Evolutionary conservation across 805 yeast species (phyloP).

Genomic region (Jamesozyma hellenica): DNA sequence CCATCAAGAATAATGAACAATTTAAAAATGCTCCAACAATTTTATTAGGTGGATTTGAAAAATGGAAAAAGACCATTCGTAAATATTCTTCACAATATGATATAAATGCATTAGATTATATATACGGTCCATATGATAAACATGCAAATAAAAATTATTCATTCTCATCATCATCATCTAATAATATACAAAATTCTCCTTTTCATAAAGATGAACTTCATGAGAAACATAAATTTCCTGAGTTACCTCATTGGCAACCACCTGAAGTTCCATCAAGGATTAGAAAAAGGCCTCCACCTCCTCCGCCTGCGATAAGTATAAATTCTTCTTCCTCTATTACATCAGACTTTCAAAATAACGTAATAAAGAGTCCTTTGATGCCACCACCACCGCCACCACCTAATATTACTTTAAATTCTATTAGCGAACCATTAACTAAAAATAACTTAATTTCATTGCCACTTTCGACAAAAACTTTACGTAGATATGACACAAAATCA

Average conservation of each 20-base stretch:
- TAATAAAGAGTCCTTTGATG: too few species aligned
- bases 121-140: slow-evolving; percentile 9
- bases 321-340: background rate
- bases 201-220: background rate
- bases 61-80: slow-evolving; percentile 32
- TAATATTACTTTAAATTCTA: too few species aligned
- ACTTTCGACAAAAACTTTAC: too few species aligned
- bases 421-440: background rate
- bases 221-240: slow-evolving; percentile 1
- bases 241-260: slow-evolving; percentile 15
- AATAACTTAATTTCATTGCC: too few species aligned
- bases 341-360: too few species aligned
- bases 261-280: slow-evolving; percentile 21
- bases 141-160: background rate
- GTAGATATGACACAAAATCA: too few species aligned
- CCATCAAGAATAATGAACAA: slow-evolving; percentile 7
- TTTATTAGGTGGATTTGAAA: slow-evolving; percentile 37
- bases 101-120: slow-evolving; percentile 18
- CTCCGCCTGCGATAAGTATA: slow-evolving; percentile 15
- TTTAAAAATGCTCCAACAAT: slow-evolving; percentile 21
- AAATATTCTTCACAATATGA: slow-evolving; percentile 20
- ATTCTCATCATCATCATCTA: background rate
- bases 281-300: slow-evolving; percentile 22
- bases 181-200: background rate
- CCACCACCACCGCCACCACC: slow-evolving; percentile 4